A percentile compares a stretch with the other conserved stretches of the same genome.
These are phyloP conservation scores for Brachypodium distachyon DNA, from an alignment of 202 grass and related monocot genomes.

Conservation along the genomic window DNA sequence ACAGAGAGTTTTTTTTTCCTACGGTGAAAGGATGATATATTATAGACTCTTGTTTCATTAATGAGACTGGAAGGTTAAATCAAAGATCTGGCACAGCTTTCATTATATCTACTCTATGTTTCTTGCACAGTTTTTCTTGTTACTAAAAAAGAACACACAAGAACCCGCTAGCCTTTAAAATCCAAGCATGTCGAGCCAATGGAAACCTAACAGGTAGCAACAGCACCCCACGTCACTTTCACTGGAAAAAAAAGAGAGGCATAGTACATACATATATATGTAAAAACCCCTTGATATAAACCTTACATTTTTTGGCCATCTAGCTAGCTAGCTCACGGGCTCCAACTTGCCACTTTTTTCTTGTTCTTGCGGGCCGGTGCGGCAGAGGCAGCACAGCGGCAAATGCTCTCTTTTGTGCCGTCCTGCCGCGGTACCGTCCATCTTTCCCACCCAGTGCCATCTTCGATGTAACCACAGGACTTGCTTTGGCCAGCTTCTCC, in stretches of 20 bases:
- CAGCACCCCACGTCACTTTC: not conserved
- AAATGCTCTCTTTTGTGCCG: not conserved
- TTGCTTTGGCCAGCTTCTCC: constrained; percentile 14
- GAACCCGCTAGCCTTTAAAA: not conserved
- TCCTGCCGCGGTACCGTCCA: not conserved
- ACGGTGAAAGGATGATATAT: too few relatives aligned
- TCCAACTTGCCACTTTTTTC: not conserved
- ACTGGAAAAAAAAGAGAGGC: not conserved
- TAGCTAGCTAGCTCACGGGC: not conserved
- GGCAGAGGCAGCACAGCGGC: not conserved
- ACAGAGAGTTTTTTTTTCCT: too few relatives aligned
- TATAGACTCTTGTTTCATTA: too few relatives aligned
- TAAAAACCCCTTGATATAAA: constrained; percentile 19
- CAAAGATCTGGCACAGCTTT: not conserved
- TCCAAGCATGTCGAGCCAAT: constrained; percentile 13
- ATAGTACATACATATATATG: not conserved
- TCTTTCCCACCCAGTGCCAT: not conserved
- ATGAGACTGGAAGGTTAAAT: too few relatives aligned
- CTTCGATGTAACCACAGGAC: not conserved
- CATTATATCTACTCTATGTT: not conserved
- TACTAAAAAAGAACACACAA: not conserved
- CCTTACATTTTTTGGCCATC: constrained; percentile 17
- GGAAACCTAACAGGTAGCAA: not conserved
- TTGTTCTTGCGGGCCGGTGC: constrained; percentile 13
- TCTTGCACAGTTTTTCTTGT: not conserved